Conservation (phyloP, 371 early-diverging fungal species). For the Smittium culicis region DNA sequence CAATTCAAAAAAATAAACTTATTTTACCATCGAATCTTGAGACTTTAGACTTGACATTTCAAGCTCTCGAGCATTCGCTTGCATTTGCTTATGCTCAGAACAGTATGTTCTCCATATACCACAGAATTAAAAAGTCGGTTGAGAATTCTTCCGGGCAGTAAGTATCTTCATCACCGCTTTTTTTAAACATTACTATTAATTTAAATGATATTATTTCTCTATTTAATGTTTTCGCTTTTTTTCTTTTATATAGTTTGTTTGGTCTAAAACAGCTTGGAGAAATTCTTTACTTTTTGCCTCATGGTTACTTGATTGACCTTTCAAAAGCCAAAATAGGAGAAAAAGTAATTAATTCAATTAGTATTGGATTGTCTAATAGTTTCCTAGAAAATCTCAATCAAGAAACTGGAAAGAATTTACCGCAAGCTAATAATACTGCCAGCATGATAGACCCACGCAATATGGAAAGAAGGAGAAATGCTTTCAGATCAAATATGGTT, state of each 20-base stretch:
- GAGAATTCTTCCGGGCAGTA: slow-evolving; percentile 26
- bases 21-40: slow-evolving; percentile 17
- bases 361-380: slow-evolving; percentile 9
- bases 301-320: slow-evolving; percentile 21
- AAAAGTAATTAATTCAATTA: slow-evolving; percentile 18
- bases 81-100: slow-evolving; percentile 18
- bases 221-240: not conserved
- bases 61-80: slow-evolving; percentile 30
- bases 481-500: slow-evolving; percentile 15
- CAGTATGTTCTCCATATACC: slow-evolving; percentile 17
- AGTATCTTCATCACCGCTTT: not conserved
- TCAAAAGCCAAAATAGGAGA: slow-evolving; percentile 14
- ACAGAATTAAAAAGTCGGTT: slow-evolving; percentile 27
- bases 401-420: too few species aligned
- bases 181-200: too few species aligned
- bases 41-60: slow-evolving; percentile 28
- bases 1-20: too few species aligned
- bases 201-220: too few species aligned
- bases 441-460: not conserved
- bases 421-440: not conserved
- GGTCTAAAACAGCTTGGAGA: slow-evolving; percentile 32
- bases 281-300: slow-evolving; percentile 28
- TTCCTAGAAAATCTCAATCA: not conserved
- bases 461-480: slow-evolving; percentile 20
- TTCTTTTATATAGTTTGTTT: slow-evolving; percentile 15